Evolutionary conservation across 768 basidiomycete genomes (phyloP).

Genomic region (Clavulina sp.): DNA sequence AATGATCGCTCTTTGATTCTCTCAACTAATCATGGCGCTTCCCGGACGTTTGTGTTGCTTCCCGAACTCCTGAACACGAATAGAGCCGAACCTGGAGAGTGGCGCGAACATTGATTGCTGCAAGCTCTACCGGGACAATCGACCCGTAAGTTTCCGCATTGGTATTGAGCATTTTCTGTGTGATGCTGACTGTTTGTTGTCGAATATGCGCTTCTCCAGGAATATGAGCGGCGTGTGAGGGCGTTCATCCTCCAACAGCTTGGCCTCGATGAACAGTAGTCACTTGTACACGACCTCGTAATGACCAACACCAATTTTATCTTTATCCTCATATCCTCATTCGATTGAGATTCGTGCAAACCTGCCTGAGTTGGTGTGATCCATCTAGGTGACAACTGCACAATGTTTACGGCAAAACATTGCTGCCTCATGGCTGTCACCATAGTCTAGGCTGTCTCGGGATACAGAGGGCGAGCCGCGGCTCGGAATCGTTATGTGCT

Average conservation of each 20-base stretch:
- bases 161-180: neutral
- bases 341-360: no score
- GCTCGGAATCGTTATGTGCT: no score
- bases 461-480: no score
- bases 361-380: no score
- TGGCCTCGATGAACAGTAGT: no score
- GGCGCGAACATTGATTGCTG: slow-evolving; percentile 96
- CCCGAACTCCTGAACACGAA: neutral
- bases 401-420: no score
- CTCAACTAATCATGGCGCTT: neutral
- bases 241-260: slow-evolving; percentile 73
- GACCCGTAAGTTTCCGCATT: slow-evolving; percentile 22
- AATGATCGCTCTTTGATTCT: neutral
- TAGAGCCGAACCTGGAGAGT: slow-evolving; percentile 93
- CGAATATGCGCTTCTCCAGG: slow-evolving; percentile 22
- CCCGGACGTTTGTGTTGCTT: neutral
- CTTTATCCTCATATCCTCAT: no score
- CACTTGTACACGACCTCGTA: no score
- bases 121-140: slow-evolving; percentile 88
- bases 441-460: no score
- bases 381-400: no score
- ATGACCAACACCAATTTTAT: no score
- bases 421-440: no score
- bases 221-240: slow-evolving; percentile 78
- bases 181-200: neutral